A percentile compares a stretch with the other conserved stretches of the same genome.
phyloP scores from a whole-genome alignment of 1,284 basidiomycete genomes.

The Fomitopsis schrenkii region DNA sequence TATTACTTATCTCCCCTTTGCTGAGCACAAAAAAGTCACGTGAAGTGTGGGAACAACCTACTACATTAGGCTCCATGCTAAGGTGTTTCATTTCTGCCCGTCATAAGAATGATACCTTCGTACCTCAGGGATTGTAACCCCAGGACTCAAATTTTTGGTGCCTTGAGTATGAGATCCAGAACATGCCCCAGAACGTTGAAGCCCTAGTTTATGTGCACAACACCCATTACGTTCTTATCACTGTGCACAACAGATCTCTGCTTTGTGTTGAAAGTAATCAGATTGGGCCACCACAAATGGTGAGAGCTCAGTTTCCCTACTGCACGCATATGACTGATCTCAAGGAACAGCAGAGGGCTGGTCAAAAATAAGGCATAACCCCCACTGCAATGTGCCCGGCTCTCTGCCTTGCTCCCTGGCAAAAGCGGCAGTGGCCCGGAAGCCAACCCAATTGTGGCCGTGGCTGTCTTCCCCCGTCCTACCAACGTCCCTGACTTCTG shows the following conservation, averaged over 20 bases:
- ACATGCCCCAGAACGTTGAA: slow-evolving; percentile 34
- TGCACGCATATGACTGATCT: neutral
- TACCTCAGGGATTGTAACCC: slow-evolving; percentile 56
- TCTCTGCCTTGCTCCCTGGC: slow-evolving; percentile 59
- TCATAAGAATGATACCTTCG: too few relatives aligned
- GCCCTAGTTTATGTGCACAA: slow-evolving; percentile 70
- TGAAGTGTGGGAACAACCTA: too few relatives aligned
- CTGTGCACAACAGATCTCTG: slow-evolving; percentile 64
- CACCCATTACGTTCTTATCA: slow-evolving; percentile 63
- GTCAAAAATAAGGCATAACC: slow-evolving; percentile 58
- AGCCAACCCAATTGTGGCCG: slow-evolving; percentile 58
- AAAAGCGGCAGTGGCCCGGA: slow-evolving; percentile 41
- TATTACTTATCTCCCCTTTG: too few relatives aligned
- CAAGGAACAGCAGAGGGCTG: slow-evolving; percentile 47
- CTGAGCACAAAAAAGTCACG: too few relatives aligned
- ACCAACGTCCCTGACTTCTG: slow-evolving; percentile 72
- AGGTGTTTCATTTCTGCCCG: too few relatives aligned
- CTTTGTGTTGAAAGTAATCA: slow-evolving; percentile 62
- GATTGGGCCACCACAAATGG: slow-evolving; percentile 21
- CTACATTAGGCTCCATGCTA: too few relatives aligned
- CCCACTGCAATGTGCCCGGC: slow-evolving; percentile 55
- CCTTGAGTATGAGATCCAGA: slow-evolving; percentile 60
- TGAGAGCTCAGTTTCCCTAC: slow-evolving; percentile 6
- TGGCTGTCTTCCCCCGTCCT: slow-evolving; percentile 66
- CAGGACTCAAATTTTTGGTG: slow-evolving; percentile 53